Conservation (phyloP, 2,329 filamentous ascomycete genomes). For the Aspergillus latus region DNA sequence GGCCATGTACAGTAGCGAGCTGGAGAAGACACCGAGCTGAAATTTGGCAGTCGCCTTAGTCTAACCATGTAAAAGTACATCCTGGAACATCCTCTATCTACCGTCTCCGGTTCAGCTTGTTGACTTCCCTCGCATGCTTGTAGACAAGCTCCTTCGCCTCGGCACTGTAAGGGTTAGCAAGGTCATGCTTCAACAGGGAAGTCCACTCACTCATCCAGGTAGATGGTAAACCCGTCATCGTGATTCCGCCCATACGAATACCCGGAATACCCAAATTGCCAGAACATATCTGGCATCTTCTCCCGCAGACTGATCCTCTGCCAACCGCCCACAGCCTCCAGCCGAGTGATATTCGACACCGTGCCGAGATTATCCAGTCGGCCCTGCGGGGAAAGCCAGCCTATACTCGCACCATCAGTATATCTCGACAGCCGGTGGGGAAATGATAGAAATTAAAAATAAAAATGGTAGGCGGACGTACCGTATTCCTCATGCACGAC, state of each 20-base stretch:
- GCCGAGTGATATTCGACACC: conserved; percentile 16
- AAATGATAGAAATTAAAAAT: background rate
- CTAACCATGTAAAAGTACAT: background rate
- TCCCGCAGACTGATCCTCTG: conserved; percentile 17
- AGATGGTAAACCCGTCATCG: conserved; percentile 19
- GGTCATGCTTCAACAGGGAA: background rate
- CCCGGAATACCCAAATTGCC: conserved; percentile 16
- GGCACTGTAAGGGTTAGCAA: conserved; percentile 3
- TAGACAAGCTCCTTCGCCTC: conserved; percentile 17
- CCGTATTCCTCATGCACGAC: conserved; percentile 19
- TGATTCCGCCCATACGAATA: conserved; percentile 18
- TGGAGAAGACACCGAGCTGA: conserved; percentile 31
- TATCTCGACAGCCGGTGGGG: too few species aligned
- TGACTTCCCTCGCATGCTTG: conserved; percentile 13
- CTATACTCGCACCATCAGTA: background rate
- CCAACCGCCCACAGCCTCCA: conserved; percentile 18
- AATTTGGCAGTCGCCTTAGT: background rate
- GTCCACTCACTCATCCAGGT: conserved; percentile 14
- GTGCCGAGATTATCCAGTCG: conserved; percentile 12
- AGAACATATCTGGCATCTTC: conserved; percentile 19
- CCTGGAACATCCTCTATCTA: background rate
- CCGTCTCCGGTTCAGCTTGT: conserved; percentile 8
- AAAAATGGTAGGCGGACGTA: background rate
- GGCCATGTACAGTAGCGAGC: conserved; percentile 34
- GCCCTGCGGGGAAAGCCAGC: conserved; percentile 13